Conservation (phyloP, 2,329 filamentous ascomycete genomes). For the Mollisiaceae sp. region DNA sequence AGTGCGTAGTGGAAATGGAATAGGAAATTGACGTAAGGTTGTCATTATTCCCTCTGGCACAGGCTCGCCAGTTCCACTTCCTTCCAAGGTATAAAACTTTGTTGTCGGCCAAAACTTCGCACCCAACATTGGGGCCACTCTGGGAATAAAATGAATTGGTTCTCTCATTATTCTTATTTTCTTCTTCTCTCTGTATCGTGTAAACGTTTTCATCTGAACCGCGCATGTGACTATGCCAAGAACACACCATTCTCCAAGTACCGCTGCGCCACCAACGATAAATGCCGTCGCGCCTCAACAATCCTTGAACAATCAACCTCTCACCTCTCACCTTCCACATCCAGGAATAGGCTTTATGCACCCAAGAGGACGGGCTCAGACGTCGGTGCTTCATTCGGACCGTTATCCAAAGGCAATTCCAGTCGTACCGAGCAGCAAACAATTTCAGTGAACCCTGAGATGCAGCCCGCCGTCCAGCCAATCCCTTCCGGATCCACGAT, state of each 20-base stretch:
- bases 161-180: too few species aligned
- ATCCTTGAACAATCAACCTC: not conserved
- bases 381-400: not conserved
- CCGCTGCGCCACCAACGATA: not conserved
- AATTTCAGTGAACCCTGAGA: slow-evolving; percentile 4
- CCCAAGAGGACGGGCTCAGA: not conserved
- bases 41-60: too few species aligned
- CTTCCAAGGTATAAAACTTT: too few species aligned
- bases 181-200: too few species aligned
- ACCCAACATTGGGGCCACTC: too few species aligned
- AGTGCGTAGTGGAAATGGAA: too few species aligned
- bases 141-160: too few species aligned
- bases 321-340: not conserved
- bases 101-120: too few species aligned
- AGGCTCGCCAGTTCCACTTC: too few species aligned
- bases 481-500: not conserved
- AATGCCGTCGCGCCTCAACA: not conserved
- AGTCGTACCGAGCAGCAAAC: not conserved
- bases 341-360: slow-evolving; percentile 6
- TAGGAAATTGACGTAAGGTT: too few species aligned
- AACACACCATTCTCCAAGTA: not conserved
- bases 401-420: not conserved
- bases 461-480: slow-evolving; percentile 1
- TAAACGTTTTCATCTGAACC: too few species aligned
- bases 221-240: not conserved